Evolutionary conservation across 257 asterid genomes (phyloP), one percentile per base, ranked within the genome.

Genomic region (Solanum lignicaule): DNA sequence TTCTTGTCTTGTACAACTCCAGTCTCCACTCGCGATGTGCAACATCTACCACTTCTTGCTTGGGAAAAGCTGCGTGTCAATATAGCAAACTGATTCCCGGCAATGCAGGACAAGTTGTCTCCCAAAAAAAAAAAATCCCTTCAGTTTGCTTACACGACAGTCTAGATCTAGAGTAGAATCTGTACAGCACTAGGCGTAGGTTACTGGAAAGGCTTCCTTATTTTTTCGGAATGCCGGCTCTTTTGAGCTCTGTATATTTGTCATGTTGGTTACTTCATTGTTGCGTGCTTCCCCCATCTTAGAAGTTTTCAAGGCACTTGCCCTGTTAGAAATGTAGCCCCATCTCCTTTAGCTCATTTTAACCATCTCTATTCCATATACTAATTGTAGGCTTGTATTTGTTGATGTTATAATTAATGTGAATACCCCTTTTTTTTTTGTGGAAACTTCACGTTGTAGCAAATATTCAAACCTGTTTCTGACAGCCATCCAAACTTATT

Each of bases 161-260:
- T 82, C 21, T 79, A 81, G 89, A 23, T 85, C 82, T 92, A 91
- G 92, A 86, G 72, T 87, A 79, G 60, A 86, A 85, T 32, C 76
- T 92, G 94, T 92, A 90, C 88, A 91, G 68, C 36, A 36, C 46
- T 91, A 93, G 89, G 92, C 76, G 85, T 52, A 41, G 66, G 86
- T 84, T 88, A 86, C 72, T 86, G 46, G 43, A 33, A 62, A 41
- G 39, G 89, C 46, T 68, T 85, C 85, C 79, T 32, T 89, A 27
- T 82, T 91, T 91, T 91, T 92, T 90, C 52, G 72, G 31, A 87
- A 88, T 88, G 90, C 89, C 88, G 85, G 65, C 90, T 16, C 89
- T 90, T 86, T 91, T 90, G 95, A 90, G 93, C 74, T 39, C 21
- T 92, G 93, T 93, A 90, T 91, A 93, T 87, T 87, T 88, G 38